phyloP scores from a whole-genome alignment of 441 rosid species.

The Geranium incanum region DNA sequence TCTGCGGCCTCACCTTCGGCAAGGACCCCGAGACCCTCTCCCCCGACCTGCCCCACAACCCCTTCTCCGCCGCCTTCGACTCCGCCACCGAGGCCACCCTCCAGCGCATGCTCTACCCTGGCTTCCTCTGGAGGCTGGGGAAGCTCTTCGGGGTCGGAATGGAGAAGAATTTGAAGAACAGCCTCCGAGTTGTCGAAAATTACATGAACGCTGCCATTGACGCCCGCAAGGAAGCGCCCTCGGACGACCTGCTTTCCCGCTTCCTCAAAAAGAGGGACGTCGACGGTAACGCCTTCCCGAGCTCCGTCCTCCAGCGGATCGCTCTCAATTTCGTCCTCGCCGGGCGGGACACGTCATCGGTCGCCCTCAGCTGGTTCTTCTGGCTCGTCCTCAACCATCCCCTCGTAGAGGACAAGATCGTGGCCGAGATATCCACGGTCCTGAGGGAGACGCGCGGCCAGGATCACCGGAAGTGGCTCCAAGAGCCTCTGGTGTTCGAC shows the following conservation, averaged over 20 bases:
- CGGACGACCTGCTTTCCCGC: conserved; percentile 72
- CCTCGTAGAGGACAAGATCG: conserved; percentile 57
- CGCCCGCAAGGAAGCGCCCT: conserved; percentile 58
- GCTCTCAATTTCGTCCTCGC: conserved; percentile 96
- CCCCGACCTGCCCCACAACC: conserved; percentile 57
- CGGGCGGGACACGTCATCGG: conserved; percentile 84
- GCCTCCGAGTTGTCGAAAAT: conserved; percentile 53
- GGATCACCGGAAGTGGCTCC: conserved; percentile 50
- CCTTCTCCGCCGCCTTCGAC: conserved; percentile 74
- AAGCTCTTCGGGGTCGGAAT: conserved; percentile 70
- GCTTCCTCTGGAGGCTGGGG: conserved; percentile 72
- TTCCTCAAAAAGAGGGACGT: conserved; percentile 83
- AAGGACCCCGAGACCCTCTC: conserved; percentile 84
- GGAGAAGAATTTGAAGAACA: conserved; percentile 72
- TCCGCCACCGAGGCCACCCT: conserved; percentile 88
- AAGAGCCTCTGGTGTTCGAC: conserved; percentile 65
- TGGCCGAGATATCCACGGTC: conserved; percentile 52
- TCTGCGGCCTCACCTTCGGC: conserved; percentile 93
- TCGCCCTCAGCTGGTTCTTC: conserved; percentile 88
- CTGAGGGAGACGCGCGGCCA: conserved; percentile 62
- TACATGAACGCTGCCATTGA: conserved; percentile 59
- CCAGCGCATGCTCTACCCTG: conserved; percentile 82
- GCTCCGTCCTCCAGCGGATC: conserved; percentile 67
- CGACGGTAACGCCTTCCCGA: conserved; percentile 37
- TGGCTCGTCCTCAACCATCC: conserved; percentile 65